Base-by-base conservation (phyloP, 1,139 yeast species). In the Hyphopichia wangnamkhiaoensis region DNA sequence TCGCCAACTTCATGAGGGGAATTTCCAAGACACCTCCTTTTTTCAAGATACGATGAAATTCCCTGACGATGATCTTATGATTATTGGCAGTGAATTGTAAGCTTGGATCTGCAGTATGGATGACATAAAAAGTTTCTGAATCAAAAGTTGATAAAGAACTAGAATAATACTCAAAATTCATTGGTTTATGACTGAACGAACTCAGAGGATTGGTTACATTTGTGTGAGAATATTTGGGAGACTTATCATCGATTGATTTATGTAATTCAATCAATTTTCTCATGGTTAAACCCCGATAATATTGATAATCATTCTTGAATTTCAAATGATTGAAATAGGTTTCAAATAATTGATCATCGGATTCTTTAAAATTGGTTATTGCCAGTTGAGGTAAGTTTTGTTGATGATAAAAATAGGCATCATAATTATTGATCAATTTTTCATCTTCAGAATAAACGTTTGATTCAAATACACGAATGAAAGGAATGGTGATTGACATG, bases 31-130 rank as follows among this genome's bases (percentile, higher is more conserved):
- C 38, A 1, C 76, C 78, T 1, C 67, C 75, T 2, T 47, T 53
- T 40, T 62, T 63, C 37, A 72, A 55, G 16, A 71, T 57, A 37
- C 78, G 53, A 41, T 61, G 46, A 39, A 70, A 69, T 44, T 71
- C 73, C 3, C 46, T 37, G 3, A 71, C 38, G 3, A 68, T 44
- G 0, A 59, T 54, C 20, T 45, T 53, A 40, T 54, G 56, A 40
- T 65, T 69, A 1, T 46, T 31, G 17, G 52, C 47, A 3, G 63
- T 60, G 6, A 68, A 41, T 43, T 71, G 74, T 8, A 64, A 49
- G 8, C 56, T 44, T 18, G 70, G 49, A 43, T 72, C 78, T 28
- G 73, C 52, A 21, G 62, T 53, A 35, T 68, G 75, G 30, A 72
- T 56, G 26, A 64, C 44, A 39, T 69, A 65, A 48, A 71, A 69